A percentile compares a stretch with the other conserved stretches of the same genome.
phyloP scores from a whole-genome alignment of 306 rosid genomes.

The Parietaria judaica region DNA sequence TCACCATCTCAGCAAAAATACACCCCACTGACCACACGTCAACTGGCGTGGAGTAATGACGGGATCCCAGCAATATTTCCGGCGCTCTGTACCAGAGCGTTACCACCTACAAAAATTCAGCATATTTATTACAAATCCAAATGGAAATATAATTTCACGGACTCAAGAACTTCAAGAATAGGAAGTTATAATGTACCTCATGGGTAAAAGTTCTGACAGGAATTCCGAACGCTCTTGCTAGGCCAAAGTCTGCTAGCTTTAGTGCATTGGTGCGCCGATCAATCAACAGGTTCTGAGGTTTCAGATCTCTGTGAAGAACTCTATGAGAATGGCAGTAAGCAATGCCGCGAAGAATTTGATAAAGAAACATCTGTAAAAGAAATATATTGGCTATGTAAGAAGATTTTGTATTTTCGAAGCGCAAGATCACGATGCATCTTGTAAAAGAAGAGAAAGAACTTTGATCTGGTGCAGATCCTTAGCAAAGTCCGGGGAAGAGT shows the following conservation, averaged over 20 bases:
- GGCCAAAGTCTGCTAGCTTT: constrained; percentile 98
- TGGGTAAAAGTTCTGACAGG: constrained; percentile 98
- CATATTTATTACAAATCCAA: constrained; percentile 14
- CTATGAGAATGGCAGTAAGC: constrained; percentile 98
- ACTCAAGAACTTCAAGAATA: background rate
- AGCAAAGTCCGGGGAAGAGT: constrained; percentile 83
- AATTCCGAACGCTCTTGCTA: constrained; percentile 98
- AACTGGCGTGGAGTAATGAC: constrained; percentile 96
- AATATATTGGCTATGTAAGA: constrained; percentile 7
- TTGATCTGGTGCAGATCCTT: constrained; percentile 82
- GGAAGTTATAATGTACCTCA: constrained; percentile 41
- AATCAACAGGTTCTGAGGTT: constrained; percentile 94
- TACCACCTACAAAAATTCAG: constrained; percentile 60
- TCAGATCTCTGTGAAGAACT: constrained; percentile 98
- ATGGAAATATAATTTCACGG: background rate
- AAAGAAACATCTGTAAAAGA: constrained; percentile 83
- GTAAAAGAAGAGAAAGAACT: constrained; percentile 23
- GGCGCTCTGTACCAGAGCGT: constrained; percentile 99
- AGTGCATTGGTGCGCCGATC: constrained; percentile 86
- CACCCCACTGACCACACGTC: constrained; percentile 99
- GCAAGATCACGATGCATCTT: no score
- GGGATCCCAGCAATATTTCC: constrained; percentile 96
- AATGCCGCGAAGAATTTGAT: constrained; percentile 98
- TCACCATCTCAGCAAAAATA: constrained; percentile 98
- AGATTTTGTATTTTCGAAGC: no score